Percentiles rank a stretch among this genome's conserved stretches.
These are phyloP conservation scores for Phtheirospermum japonicum DNA, from an alignment of 257 asterid genomes.

Conservation along the genomic window DNA sequence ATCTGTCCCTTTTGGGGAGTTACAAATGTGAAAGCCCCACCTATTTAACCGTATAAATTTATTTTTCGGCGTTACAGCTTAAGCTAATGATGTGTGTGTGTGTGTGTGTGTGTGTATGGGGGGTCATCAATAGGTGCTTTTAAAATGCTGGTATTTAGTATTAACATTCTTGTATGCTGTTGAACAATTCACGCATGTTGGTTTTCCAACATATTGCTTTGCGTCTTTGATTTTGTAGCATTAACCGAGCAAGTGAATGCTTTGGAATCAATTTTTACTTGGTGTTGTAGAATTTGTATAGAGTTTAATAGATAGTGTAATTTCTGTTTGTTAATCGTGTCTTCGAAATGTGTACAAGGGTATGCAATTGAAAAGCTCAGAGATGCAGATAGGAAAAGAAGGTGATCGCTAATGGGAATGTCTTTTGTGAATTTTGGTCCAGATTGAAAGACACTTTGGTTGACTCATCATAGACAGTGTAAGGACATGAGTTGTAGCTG, in stretches of 20 bases:
- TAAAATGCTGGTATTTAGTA: too few relatives aligned
- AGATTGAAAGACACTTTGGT: slow-evolving; percentile 28
- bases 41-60: too few relatives aligned
- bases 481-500: slow-evolving; percentile 69
- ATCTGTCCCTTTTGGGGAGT: too few relatives aligned
- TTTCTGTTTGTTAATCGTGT: slow-evolving; percentile 12
- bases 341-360: slow-evolving; percentile 25
- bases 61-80: background rate
- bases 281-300: background rate
- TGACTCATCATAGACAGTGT: slow-evolving; percentile 21
- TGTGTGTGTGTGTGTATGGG: too few relatives aligned
- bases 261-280: slow-evolving; percentile 7
- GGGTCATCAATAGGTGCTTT: background rate
- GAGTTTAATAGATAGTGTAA: background rate
- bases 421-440: slow-evolving; percentile 26
- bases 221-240: slow-evolving; percentile 14
- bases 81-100: background rate
- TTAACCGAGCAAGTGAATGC: slow-evolving; percentile 3
- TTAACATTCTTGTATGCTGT: too few relatives aligned
- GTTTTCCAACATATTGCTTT: background rate
- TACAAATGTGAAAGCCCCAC: too few relatives aligned
- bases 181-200: too few relatives aligned
- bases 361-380: slow-evolving; percentile 13
- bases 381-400: slow-evolving; percentile 23
- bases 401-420: slow-evolving; percentile 30